Conservation (phyloP, 2,329 filamentous ascomycete genomes). For the Aspergillus japonicus region DNA sequence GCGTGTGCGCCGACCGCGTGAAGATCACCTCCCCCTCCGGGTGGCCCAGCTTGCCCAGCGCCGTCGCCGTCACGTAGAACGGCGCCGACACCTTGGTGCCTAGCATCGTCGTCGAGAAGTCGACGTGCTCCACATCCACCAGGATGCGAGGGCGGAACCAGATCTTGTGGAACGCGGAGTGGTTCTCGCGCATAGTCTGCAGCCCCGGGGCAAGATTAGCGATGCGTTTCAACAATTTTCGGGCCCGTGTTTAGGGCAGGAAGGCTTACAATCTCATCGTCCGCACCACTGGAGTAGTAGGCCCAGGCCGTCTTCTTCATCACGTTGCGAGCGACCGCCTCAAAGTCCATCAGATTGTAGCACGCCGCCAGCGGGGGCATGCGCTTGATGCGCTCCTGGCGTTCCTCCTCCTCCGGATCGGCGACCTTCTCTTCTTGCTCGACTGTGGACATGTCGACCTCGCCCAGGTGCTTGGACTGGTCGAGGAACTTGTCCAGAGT, state of each 20-base stretch:
- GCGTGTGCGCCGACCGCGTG: constrained; percentile 77
- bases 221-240: constrained; percentile 12
- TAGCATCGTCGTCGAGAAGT: constrained; percentile 90
- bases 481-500: constrained; percentile 81
- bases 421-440: constrained; percentile 63
- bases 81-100: constrained; percentile 80
- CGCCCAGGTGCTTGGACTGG: constrained; percentile 80
- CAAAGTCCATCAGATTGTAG: constrained; percentile 94
- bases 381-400: constrained; percentile 69
- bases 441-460: constrained; percentile 83
- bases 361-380: constrained; percentile 84
- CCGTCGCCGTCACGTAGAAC: constrained; percentile 95
- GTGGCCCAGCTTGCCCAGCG: constrained; percentile 90
- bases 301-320: constrained; percentile 98
- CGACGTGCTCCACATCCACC: constrained; percentile 83
- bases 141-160: constrained; percentile 92
- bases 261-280: constrained; percentile 73
- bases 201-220: neutral
- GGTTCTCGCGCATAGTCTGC: constrained; percentile 91
- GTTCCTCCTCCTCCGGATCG: constrained; percentile 69
- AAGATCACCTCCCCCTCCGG: constrained; percentile 91
- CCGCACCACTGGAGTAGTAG: constrained; percentile 92
- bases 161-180: constrained; percentile 92
- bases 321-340: constrained; percentile 80
- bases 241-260: too few relatives aligned